phyloP scores from a whole-genome alignment of 106 monocot genomes.

The Phalaenopsis aphrodite region DNA sequence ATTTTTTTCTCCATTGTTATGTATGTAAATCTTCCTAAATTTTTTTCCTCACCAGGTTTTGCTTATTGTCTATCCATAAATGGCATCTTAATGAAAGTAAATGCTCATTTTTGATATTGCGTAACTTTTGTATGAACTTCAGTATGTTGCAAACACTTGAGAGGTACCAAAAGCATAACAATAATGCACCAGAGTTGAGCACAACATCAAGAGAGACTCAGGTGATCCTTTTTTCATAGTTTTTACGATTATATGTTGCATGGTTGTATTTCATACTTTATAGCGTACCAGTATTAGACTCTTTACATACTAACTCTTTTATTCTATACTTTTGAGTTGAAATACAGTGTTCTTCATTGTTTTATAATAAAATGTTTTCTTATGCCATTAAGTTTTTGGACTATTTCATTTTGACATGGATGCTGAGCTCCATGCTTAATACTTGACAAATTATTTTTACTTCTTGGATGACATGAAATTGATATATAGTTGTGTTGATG shows the following conservation, averaged over 20 bases:
- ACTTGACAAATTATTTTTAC: not conserved
- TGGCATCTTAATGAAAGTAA: not conserved
- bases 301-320: not conserved
- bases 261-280: not conserved
- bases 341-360: not conserved
- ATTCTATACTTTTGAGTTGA: not conserved
- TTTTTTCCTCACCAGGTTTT: not conserved
- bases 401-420: not conserved
- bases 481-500: not conserved
- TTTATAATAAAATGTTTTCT: not conserved
- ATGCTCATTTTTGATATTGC: not conserved
- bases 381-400: not conserved
- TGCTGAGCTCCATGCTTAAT: not conserved
- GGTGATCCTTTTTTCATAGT: not conserved
- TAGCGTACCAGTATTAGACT: not conserved
- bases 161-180: not conserved
- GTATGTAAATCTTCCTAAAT: too few species aligned
- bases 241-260: not conserved
- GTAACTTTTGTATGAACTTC: not conserved
- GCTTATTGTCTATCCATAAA: not conserved
- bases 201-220: constrained; percentile 1
- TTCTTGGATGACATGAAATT: not conserved
- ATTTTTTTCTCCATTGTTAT: not conserved
- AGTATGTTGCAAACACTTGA: not conserved
- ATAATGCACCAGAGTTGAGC: not conserved